A percentile compares a stretch with the other conserved stretches of the same genome.
Conservation (phyloP, 352 stramenopile genomes). For the Globisporangium cylindrosporum region DNA sequence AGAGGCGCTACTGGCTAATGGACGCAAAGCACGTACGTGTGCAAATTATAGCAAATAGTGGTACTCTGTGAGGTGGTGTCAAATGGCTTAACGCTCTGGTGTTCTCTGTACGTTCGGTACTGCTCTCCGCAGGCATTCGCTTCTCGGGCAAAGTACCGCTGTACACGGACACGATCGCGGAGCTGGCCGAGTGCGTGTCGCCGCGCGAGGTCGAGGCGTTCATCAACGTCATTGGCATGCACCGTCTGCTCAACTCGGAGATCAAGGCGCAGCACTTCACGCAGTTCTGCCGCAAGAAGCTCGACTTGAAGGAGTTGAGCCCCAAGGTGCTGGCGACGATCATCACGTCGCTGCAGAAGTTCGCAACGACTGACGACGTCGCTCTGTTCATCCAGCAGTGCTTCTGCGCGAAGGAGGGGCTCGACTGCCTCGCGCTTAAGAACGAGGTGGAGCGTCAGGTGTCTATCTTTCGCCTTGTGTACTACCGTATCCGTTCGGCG, state of each 20-base stretch:
- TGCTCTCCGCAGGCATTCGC: slow-evolving; percentile 30
- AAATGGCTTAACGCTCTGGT: neutral
- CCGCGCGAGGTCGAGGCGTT: slow-evolving; percentile 58
- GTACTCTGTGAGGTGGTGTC: neutral
- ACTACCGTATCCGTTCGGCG: slow-evolving; percentile 48
- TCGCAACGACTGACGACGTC: slow-evolving; percentile 43
- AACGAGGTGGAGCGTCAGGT: slow-evolving; percentile 63
- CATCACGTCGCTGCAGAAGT: slow-evolving; percentile 56
- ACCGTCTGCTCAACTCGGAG: slow-evolving; percentile 61
- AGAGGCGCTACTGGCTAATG: slow-evolving; percentile 40
- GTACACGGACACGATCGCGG: slow-evolving; percentile 65
- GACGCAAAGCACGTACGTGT: slow-evolving; percentile 36
- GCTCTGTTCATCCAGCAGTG: slow-evolving; percentile 54
- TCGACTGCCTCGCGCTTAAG: slow-evolving; percentile 56
- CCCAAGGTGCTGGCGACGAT: slow-evolving; percentile 41
- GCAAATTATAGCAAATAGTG: neutral
- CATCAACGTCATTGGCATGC: slow-evolving; percentile 46
- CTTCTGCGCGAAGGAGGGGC: slow-evolving; percentile 40
- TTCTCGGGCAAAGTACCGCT: slow-evolving; percentile 62
- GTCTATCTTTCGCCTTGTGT: slow-evolving; percentile 70
- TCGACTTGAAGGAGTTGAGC: slow-evolving; percentile 40
- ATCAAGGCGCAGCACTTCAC: slow-evolving; percentile 79
- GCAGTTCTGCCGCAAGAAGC: slow-evolving; percentile 36
- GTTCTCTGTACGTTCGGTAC: neutral
- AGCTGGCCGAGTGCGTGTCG: slow-evolving; percentile 36